Evolutionary conservation across 2,329 filamentous ascomycete species (phyloP).

Genomic region (Cladophialophora psammophila): DNA sequence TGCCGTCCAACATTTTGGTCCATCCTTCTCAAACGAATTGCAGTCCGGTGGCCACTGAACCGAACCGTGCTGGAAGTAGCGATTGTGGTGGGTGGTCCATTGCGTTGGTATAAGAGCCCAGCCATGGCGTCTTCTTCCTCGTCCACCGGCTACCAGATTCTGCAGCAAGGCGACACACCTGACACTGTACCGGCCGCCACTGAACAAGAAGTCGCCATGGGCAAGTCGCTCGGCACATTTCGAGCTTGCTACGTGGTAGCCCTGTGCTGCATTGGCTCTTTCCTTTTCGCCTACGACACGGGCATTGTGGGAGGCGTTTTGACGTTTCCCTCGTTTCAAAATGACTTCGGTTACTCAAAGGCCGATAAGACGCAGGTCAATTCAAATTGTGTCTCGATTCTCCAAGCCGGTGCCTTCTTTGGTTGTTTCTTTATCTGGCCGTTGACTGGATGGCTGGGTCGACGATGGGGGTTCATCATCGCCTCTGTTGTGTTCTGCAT

Average conservation of each 20-base stretch:
- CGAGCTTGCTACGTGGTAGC: conserved; percentile 48
- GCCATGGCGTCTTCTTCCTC: conserved; percentile 32
- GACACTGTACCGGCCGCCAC: conserved; percentile 15
- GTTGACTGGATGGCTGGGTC: conserved; percentile 55
- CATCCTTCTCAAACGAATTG: neutral
- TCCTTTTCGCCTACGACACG: conserved; percentile 53
- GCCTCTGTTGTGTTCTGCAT: conserved; percentile 52
- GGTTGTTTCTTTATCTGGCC: conserved; percentile 61
- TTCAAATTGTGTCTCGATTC: conserved; percentile 59
- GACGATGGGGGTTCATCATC: conserved; percentile 55
- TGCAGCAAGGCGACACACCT: conserved; percentile 28
- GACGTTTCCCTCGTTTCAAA: conserved; percentile 53
- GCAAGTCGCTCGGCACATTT: conserved; percentile 46
- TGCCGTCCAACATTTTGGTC: conserved; percentile 2
- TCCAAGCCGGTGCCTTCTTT: conserved; percentile 62
- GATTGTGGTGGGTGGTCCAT: neutral
- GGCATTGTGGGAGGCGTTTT: conserved; percentile 57
- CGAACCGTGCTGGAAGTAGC: neutral
- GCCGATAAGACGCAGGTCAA: conserved; percentile 52
- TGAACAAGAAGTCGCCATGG: conserved; percentile 41
- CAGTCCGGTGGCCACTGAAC: conserved; percentile 15
- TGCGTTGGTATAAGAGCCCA: conserved; percentile 5
- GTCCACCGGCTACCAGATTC: conserved; percentile 27
- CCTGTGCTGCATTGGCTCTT: conserved; percentile 50
- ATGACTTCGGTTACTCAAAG: conserved; percentile 53